These are phyloP conservation scores for Platismatia glauca DNA, from an alignment of 495 filamentous ascomycete species.

Conservation along the genomic window DNA sequence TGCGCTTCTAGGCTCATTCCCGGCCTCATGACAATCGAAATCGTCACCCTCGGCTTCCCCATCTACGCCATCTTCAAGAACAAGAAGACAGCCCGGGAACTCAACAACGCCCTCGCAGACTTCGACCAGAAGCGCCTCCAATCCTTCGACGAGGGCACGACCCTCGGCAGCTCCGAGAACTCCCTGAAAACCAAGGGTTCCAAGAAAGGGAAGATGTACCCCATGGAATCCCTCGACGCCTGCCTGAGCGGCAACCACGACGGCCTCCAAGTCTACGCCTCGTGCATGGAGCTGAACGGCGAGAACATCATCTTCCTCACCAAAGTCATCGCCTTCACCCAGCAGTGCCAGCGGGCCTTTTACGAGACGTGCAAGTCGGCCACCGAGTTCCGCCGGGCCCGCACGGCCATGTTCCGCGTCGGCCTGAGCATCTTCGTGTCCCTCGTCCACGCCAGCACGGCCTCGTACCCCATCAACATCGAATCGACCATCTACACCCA, in stretches of 20 bases:
- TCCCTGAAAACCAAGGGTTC: neutral
- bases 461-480: conserved; percentile 57
- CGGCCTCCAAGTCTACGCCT: conserved; percentile 50
- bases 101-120: conserved; percentile 36
- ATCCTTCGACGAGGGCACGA: conserved; percentile 25
- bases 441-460: conserved; percentile 43
- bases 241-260: conserved; percentile 45
- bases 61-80: conserved; percentile 43
- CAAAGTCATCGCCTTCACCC: conserved; percentile 44
- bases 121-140: conserved; percentile 30
- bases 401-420: conserved; percentile 37
- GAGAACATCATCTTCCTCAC: conserved; percentile 60
- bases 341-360: neutral
- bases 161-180: conserved; percentile 11
- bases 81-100: conserved; percentile 5
- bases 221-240: conserved; percentile 51
- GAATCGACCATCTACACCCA: conserved; percentile 36
- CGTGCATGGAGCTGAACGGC: conserved; percentile 53
- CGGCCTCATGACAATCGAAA: conserved; percentile 44
- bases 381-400: conserved; percentile 27
- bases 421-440: conserved; percentile 49
- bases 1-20: conserved; percentile 38
- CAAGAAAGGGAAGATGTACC: conserved; percentile 33
- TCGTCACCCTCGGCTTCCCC: conserved; percentile 46
- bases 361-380: conserved; percentile 23